Conservation (phyloP, 1,284 basidiomycete genomes). For the Porodaedalea pini region DNA sequence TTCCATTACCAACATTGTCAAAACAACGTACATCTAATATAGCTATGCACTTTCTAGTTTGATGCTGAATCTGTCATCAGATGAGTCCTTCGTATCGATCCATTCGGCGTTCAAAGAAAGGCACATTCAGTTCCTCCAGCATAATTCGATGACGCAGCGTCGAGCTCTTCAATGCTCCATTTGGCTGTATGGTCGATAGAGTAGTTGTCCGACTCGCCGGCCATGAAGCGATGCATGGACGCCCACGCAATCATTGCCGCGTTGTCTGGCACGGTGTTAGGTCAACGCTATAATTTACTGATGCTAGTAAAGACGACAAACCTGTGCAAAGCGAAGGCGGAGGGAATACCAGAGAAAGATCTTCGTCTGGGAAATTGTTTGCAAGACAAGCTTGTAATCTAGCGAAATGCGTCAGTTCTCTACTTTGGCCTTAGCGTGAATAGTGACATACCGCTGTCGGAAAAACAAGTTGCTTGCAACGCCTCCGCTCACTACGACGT, state of each 20-base stretch:
- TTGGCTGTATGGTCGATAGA: constrained; percentile 53
- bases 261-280: constrained; percentile 62
- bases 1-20: no score
- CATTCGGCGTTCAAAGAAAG: no score
- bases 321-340: constrained; percentile 81
- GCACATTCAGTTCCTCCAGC: no score
- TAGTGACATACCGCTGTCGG: constrained; percentile 49
- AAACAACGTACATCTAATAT: no score
- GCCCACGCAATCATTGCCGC: constrained; percentile 95
- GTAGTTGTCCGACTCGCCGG: constrained; percentile 62
- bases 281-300: not conserved
- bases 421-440: no score
- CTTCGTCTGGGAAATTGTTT: constrained; percentile 30
- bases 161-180: constrained; percentile 65
- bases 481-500: constrained; percentile 83
- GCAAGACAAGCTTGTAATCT: constrained; percentile 46
- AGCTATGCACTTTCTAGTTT: no score
- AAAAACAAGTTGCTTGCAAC: constrained; percentile 83
- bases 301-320: constrained; percentile 28
- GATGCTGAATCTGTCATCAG: no score
- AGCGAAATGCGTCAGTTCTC: not conserved
- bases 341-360: constrained; percentile 55
- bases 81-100: no score
- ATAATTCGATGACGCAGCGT: not conserved
- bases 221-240: constrained; percentile 76